Evolutionary conservation across 2,329 filamentous ascomycete genomes (phyloP).

Genomic region (Helotiales sp.): DNA sequence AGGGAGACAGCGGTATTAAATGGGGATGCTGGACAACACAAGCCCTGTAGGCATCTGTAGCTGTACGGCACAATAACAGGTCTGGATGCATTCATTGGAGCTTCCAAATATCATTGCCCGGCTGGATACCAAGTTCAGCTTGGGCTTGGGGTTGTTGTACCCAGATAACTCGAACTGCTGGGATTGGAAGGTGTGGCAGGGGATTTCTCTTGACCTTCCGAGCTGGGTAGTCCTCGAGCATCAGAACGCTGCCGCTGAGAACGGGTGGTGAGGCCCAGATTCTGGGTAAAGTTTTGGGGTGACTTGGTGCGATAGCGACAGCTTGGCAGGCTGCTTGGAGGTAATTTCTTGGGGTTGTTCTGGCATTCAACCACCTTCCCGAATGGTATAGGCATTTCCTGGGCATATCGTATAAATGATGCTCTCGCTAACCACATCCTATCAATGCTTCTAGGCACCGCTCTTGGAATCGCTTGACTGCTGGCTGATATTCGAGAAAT

Average conservation of each 20-base stretch:
- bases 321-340: conserved; percentile 2
- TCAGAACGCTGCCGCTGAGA: conserved; percentile 4
- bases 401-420: not conserved
- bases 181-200: conserved; percentile 14
- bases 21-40: not conserved
- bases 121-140: conserved; percentile 1
- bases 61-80: not conserved
- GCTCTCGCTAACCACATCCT: not conserved
- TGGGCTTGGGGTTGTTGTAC: not conserved
- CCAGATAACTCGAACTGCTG: conserved; percentile 10
- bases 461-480: not conserved
- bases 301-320: conserved; percentile 2
- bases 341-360: conserved; percentile 8
- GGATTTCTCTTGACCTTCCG: conserved; percentile 13
- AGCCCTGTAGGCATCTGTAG: not conserved
- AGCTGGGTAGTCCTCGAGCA: not conserved
- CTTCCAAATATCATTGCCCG: conserved; percentile 9
- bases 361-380: conserved; percentile 7
- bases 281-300: not conserved
- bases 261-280: conserved; percentile 5
- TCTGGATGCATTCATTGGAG: conserved; percentile 3
- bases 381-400: not conserved
- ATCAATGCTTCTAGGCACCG: not conserved
- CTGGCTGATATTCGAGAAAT: not conserved
- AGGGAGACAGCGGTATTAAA: not conserved